phyloP scores from a whole-genome alignment of 495 filamentous ascomycete species.

The Tuber umbilicatum region DNA sequence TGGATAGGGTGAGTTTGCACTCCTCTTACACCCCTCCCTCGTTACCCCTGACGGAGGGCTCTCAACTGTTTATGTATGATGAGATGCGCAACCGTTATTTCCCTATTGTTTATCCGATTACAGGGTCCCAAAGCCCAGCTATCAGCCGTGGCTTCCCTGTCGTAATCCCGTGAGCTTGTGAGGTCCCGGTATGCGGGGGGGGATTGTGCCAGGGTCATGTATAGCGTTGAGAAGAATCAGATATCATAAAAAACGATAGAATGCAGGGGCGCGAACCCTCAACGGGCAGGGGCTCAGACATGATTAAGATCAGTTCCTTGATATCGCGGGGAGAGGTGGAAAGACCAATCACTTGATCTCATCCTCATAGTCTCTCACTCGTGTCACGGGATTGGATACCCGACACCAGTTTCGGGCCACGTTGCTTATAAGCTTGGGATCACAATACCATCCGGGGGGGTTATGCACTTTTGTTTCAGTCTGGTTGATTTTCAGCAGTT shows the following conservation, averaged over 20 bases:
- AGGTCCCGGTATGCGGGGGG: not conserved
- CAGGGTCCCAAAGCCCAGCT: not conserved
- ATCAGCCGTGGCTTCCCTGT: not conserved
- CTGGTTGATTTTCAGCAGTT: not conserved
- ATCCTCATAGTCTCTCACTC: constrained; percentile 1
- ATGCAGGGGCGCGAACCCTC: not conserved
- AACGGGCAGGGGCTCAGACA: not conserved
- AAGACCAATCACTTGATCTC: not conserved
- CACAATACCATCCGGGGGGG: not conserved
- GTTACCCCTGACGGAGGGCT: not conserved
- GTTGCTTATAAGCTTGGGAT: not conserved
- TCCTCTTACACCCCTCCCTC: not conserved
- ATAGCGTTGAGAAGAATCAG: not conserved
- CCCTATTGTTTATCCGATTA: not conserved
- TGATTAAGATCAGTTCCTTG: not conserved
- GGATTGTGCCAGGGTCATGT: not conserved
- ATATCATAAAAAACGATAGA: not conserved
- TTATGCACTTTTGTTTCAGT: not conserved
- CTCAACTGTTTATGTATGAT: not conserved
- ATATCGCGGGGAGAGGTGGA: not conserved
- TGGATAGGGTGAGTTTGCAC: not conserved
- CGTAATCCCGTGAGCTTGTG: not conserved
- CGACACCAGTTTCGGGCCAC: not conserved
- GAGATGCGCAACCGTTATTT: not conserved
- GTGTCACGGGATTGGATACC: not conserved